Percentiles rank a stretch among this genome's conserved stretches.
Evolutionary conservation across 225 moss, liverwort and hornwort genomes (phyloP).

Genomic region (Lunularia cruciata): DNA sequence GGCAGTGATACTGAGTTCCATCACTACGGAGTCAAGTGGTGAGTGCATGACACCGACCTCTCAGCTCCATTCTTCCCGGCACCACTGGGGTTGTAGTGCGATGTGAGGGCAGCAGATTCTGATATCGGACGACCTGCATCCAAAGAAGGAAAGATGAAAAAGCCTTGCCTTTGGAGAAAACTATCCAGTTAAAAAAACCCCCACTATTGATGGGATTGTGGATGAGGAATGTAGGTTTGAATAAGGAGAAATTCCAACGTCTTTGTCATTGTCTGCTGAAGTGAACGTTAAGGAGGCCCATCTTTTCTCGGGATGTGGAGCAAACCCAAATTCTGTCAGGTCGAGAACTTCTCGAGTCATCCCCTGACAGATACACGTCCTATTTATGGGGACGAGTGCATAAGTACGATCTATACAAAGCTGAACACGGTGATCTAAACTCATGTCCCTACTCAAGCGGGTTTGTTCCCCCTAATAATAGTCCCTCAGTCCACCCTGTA

Average conservation of each 20-base stretch:
- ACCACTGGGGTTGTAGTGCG: background rate
- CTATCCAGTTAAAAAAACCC: background rate
- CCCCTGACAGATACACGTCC: background rate
- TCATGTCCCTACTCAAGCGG: background rate
- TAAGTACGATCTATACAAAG: background rate
- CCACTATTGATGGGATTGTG: background rate
- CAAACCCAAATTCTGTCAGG: slow-evolving; percentile 2
- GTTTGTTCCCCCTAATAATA: slow-evolving; percentile 2
- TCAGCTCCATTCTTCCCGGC: too few relatives aligned
- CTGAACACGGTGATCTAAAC: background rate
- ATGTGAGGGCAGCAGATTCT: background rate
- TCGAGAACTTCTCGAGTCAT: background rate
- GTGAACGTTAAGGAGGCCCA: background rate
- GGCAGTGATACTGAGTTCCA: too few relatives aligned
- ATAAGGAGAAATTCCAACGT: background rate
- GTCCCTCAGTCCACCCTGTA: background rate
- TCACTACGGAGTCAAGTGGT: too few relatives aligned
- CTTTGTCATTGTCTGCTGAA: background rate
- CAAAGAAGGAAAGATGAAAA: background rate
- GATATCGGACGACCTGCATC: background rate
- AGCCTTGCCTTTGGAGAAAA: background rate
- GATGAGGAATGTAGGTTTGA: background rate
- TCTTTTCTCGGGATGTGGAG: background rate
- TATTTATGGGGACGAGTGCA: background rate
- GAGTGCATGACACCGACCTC: too few relatives aligned